Evolutionary conservation across 2,329 filamentous ascomycete genomes (phyloP).

Genomic region (Ceratocystis albifundus): DNA sequence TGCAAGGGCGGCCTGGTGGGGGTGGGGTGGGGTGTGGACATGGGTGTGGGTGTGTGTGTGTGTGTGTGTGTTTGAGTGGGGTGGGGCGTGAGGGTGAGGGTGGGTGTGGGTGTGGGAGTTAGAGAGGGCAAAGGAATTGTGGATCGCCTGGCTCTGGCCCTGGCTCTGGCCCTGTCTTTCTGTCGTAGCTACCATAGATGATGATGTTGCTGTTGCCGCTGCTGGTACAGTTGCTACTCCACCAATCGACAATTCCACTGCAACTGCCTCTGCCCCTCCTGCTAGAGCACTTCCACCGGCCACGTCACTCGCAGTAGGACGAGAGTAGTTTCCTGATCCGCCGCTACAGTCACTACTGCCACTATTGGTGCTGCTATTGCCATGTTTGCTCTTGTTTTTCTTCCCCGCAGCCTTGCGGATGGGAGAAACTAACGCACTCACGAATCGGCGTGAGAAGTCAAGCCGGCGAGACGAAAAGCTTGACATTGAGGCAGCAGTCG

Average conservation of each 20-base stretch:
- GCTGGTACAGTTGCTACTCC: background rate
- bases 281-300: background rate
- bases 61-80: background rate
- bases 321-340: background rate
- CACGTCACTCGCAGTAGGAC: background rate
- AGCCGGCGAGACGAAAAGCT: background rate
- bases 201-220: background rate
- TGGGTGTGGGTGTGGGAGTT: background rate
- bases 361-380: background rate
- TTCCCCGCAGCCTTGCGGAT: conserved; percentile 11
- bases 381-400: background rate
- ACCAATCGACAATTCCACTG: background rate
- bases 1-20: background rate
- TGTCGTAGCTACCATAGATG: no score
- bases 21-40: background rate
- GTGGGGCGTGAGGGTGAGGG: no score
- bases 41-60: background rate
- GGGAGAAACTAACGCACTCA: conserved; percentile 16
- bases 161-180: background rate
- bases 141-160: background rate
- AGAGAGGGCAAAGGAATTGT: background rate
- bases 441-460: conserved; percentile 14
- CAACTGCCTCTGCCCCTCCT: background rate
- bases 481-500: background rate
- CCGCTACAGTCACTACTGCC: background rate